Evolutionary conservation across 2,329 filamentous ascomycete genomes (phyloP), one percentile per base, ranked within the genome.

Genomic region (Pseudogymnoascus sp.): DNA sequence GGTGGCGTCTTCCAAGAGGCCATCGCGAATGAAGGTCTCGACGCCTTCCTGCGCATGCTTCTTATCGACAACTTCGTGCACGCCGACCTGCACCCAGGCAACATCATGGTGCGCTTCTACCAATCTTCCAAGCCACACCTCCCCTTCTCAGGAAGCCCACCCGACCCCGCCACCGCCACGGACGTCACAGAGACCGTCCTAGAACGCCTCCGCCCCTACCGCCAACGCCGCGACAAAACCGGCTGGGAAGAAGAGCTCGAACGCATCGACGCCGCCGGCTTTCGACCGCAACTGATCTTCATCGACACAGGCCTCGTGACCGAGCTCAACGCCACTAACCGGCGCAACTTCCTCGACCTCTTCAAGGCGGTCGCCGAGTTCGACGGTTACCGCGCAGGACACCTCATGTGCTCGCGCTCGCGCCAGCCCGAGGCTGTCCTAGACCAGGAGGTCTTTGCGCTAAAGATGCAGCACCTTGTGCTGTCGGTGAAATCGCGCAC

Each of bases 61-160:
- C 82, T 99, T 11, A 88, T 99, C 40, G 95, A 99, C 75, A 99
- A 99, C 74, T 99, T 99, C 74, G 88, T 97, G 26, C 95, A 99
- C 72, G 93, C 95, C 4, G 95, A 99, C 73, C 79, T 99, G 31
- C 95, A 99, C 73, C 95, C 95, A 0, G 95, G 95, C 26, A 99
- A 99, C 74, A 97, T 99, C 77, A 97, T 99, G 93, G 93, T 99
- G 56, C 91, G 96, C 67, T 99, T 99, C 78, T 97, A 97, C 76
- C 87, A 93, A 71, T 87, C 93, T 0, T 85, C 87, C 13, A 83
- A 88, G 65, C 83, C 93, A 0, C 84, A 88, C 59, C 78, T 96
- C 0, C 79, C 80, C 21, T 77, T 88, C 69, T 72, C 23, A 53
- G 72, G 63, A 70, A 70, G 64, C 59, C 56, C 70, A 60, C 56